Base-by-base conservation (phyloP, 164 flowering plant species). In the Vitis cinerea region DNA sequence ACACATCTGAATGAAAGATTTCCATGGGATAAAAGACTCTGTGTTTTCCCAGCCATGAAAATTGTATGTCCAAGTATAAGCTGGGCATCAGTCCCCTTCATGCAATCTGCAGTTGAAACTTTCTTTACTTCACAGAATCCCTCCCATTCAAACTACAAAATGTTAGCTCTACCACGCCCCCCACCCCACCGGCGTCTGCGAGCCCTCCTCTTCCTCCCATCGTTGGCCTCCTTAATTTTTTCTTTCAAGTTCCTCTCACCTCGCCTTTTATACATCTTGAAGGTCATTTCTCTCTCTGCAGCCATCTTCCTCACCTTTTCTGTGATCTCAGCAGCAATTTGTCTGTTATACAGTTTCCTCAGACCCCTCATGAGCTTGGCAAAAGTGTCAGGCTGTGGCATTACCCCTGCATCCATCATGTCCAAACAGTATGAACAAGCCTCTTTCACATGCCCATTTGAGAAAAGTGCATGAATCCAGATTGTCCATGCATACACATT, bases 361-460 rank as follows among this genome's bases (percentile, higher is more conserved):
- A 92, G 69, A 48, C 97, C 97, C 48, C 74, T 74, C 94, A 94
- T 94, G 30, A 94, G 97, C 85, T 87, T 90, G 4, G 97, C 97
- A 80, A 92, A 94, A 15, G 99, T 94, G 71, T 88, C 90, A 1
- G 95, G 94, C 75, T 92, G 92, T 7, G 97, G 97, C 99, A 92
- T 87, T 57, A 89, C 67, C 75, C 84, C 90, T 57, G 84, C 86
- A 62, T 94, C 99, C 87, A 89, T 75, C 99, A 94, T 94, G 13
- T 94, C 95, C 77, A 92, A 66, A 79, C 97, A 94, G 74, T 86
- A 90, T 0, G 87, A 81, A 79, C 99, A 92, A 59, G 99, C 99
- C 71, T 94, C 97, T 82, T 92, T 92, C 19, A 90, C 88, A 74
- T 85, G 89, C 72, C 94, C 93, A 11, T 84, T 87, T 30, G 88